Evolutionary conservation across 768 basidiomycete species (phyloP).

Genomic region (Russula vinacea): DNA sequence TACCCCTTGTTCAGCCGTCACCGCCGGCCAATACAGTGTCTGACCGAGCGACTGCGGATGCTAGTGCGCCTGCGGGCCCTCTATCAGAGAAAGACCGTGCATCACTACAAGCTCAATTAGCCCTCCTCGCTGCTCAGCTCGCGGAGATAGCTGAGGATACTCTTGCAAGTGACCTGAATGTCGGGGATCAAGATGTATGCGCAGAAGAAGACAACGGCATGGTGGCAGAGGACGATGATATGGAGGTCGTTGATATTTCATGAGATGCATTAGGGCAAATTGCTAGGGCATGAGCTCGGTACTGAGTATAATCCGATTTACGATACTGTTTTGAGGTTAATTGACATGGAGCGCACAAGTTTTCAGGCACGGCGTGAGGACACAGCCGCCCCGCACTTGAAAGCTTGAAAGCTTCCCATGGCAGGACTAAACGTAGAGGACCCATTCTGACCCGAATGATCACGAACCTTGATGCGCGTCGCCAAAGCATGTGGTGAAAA

Average conservation of each 20-base stretch:
- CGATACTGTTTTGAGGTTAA: background rate
- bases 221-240: constrained; percentile 28
- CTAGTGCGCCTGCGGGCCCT: constrained; percentile 25
- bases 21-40: background rate
- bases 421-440: background rate
- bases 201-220: constrained; percentile 13
- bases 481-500: background rate
- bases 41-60: background rate
- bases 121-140: constrained; percentile 67
- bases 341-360: constrained; percentile 12
- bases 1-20: constrained; percentile 8
- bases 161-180: constrained; percentile 25
- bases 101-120: constrained; percentile 69
- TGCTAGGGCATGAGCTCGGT: background rate
- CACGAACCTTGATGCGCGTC: background rate
- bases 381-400: background rate
- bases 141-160: constrained; percentile 56
- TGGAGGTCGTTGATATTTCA: constrained; percentile 30
- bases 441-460: background rate
- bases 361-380: background rate
- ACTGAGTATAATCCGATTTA: background rate
- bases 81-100: constrained; percentile 52
- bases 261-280: constrained; percentile 2
- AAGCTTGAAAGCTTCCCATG: background rate
- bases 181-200: constrained; percentile 10